Evolutionary conservation across 1,139 yeast species (phyloP).

Genomic region (Candida sp.): DNA sequence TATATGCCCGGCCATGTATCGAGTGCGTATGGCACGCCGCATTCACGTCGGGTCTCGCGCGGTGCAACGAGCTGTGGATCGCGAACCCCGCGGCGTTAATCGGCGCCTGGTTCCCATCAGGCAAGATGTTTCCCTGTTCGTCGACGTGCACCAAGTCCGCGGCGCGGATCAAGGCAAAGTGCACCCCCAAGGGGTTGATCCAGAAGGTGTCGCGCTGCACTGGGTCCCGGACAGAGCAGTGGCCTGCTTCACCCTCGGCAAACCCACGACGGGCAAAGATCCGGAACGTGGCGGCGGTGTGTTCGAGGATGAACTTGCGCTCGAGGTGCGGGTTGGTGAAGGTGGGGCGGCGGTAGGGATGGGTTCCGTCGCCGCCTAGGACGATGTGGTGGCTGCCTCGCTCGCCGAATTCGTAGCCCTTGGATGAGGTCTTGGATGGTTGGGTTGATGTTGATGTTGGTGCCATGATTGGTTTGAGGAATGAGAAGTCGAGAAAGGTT

Average conservation of each 20-base stretch:
- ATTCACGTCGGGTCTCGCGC: conserved; percentile 75
- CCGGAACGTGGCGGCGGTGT: conserved; percentile 82
- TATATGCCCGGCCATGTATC: conserved; percentile 72
- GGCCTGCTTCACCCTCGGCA: conserved; percentile 85
- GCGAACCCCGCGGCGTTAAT: conserved; percentile 83
- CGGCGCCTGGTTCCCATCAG: conserved; percentile 66
- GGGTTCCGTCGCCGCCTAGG: conserved; percentile 37
- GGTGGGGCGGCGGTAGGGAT: conserved; percentile 52
- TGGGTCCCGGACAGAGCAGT: conserved; percentile 82
- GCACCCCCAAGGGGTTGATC: conserved; percentile 80
- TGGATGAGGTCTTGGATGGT: conserved; percentile 9
- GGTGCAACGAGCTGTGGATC: conserved; percentile 78
- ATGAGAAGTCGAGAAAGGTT: neutral
- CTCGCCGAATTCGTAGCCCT: conserved; percentile 36
- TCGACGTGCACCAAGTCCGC: conserved; percentile 79
- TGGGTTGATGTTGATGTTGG: conserved; percentile 9
- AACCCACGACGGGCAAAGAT: conserved; percentile 74
- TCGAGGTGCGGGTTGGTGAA: conserved; percentile 54
- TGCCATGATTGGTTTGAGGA: neutral
- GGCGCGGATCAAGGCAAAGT: conserved; percentile 69
- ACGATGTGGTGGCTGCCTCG: conserved; percentile 53
- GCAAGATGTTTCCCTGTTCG: conserved; percentile 67
- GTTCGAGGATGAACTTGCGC: conserved; percentile 67
- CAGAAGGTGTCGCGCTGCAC: conserved; percentile 72
- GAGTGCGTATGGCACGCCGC: conserved; percentile 88